These are phyloP conservation scores for Agrostemma githago DNA, from an alignment of 148 eudicot genomes.

Conservation along the genomic window DNA sequence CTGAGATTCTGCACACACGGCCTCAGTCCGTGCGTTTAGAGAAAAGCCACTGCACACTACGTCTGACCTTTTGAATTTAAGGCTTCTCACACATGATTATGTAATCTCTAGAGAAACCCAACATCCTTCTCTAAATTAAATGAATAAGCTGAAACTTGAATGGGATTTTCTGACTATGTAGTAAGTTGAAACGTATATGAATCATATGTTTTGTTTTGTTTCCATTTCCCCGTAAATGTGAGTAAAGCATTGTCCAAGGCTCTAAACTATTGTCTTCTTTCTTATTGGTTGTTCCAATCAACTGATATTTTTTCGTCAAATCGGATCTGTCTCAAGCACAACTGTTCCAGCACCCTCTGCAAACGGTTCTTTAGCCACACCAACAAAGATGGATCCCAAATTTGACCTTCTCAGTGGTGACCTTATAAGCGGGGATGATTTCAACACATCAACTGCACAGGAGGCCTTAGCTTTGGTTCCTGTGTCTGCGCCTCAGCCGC, in stretches of 20 bases:
- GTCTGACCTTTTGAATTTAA: background rate
- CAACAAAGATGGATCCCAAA: slow-evolving; percentile 40
- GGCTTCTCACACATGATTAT: background rate
- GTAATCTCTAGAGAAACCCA: background rate
- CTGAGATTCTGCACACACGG: background rate
- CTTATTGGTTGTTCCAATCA: background rate
- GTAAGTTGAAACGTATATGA: too few relatives aligned
- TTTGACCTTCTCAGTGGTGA: slow-evolving; percentile 82
- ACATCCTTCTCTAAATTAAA: background rate
- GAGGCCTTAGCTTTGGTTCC: slow-evolving; percentile 80
- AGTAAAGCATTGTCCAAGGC: too few relatives aligned
- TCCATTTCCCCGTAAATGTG: too few relatives aligned
- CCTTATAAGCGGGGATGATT: slow-evolving; percentile 57
- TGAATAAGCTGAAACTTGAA: too few relatives aligned
- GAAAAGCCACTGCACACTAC: background rate
- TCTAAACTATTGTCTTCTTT: background rate
- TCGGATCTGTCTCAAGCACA: slow-evolving; percentile 52
- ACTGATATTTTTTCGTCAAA: slow-evolving; percentile 8
- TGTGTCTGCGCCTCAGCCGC: slow-evolving; percentile 57
- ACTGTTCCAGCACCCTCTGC: slow-evolving; percentile 46
- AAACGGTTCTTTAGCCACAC: slow-evolving; percentile 50
- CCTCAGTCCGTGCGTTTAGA: background rate
- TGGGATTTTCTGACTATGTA: too few relatives aligned
- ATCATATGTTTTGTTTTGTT: too few relatives aligned
- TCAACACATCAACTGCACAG: slow-evolving; percentile 47